A percentile compares a stretch with the other conserved stretches of the same genome.
These are phyloP conservation scores for Penicillium sumatraense DNA, from an alignment of 2,329 filamentous ascomycete species.

Conservation along the genomic window DNA sequence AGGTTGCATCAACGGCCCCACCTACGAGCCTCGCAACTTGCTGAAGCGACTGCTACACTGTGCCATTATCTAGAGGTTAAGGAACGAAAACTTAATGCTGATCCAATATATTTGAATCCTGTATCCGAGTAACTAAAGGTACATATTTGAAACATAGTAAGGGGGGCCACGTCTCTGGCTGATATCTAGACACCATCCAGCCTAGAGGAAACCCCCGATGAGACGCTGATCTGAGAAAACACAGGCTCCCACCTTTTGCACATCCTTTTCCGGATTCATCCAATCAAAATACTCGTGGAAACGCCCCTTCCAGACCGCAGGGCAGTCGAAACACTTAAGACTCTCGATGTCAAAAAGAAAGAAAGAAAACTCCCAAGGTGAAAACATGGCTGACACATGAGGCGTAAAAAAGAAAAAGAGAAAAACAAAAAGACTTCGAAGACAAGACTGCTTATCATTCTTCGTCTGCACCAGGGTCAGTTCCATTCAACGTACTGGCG, in stretches of 20 bases:
- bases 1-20: not conserved
- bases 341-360: conserved; percentile 8
- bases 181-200: not conserved
- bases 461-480: conserved; percentile 39
- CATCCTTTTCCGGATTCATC: conserved; percentile 9
- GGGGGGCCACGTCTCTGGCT: conserved; percentile 4
- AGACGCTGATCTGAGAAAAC: conserved; percentile 3
- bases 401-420: conserved; percentile 12
- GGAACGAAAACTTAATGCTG: not conserved
- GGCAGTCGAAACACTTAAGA: conserved; percentile 8
- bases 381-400: conserved; percentile 10
- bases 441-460: conserved; percentile 9
- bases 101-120: conserved; percentile 3
- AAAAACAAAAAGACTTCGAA: not conserved
- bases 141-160: conserved; percentile 20
- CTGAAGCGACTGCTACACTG: too few relatives aligned
- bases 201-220: conserved; percentile 3
- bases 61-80: too few relatives aligned
- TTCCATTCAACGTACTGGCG: conserved; percentile 38
- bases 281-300: conserved; percentile 14
- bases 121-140: conserved; percentile 7
- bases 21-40: not conserved
- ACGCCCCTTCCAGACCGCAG: conserved; percentile 15
- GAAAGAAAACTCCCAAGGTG: conserved; percentile 9
- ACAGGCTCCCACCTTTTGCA: conserved; percentile 3